These are phyloP conservation scores for Myotisia sp. DNA, from an alignment of 2,329 filamentous ascomycete genomes.

Conservation along the genomic window DNA sequence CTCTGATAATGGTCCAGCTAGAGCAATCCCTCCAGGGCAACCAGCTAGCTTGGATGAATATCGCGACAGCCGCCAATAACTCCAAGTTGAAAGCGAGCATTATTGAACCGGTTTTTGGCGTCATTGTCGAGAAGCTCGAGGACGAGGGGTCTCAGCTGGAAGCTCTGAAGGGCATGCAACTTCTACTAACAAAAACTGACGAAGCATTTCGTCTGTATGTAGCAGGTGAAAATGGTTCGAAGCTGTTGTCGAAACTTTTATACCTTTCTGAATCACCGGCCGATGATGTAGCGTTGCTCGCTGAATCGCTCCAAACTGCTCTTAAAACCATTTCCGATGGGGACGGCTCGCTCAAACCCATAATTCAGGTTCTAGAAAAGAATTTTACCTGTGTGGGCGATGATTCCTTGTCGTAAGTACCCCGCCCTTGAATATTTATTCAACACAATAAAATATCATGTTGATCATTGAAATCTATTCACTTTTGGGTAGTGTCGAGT, in stretches of 20 bases:
- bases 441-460: too few species aligned
- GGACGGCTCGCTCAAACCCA: constrained; percentile 30
- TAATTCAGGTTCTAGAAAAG: constrained; percentile 39
- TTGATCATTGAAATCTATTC: constrained; percentile 13
- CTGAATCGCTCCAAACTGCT: constrained; percentile 22
- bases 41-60: constrained; percentile 24
- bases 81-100: constrained; percentile 21
- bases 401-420: constrained; percentile 34
- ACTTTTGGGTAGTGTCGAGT: constrained; percentile 37
- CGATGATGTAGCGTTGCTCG: constrained; percentile 35
- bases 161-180: constrained; percentile 32
- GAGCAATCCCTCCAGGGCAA: constrained; percentile 24
- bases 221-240: constrained; percentile 32
- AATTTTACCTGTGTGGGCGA: constrained; percentile 34
- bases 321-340: constrained; percentile 25
- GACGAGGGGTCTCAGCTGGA: constrained; percentile 23
- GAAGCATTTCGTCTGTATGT: constrained; percentile 32
- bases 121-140: constrained; percentile 30
- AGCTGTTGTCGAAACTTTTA: constrained; percentile 39
- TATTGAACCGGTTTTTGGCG: constrained; percentile 23
- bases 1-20: constrained; percentile 24
- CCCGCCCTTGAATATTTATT: not conserved
- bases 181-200: constrained; percentile 29
- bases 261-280: constrained; percentile 40
- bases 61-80: constrained; percentile 27